These are phyloP conservation scores for Solanum aculeatissimum DNA, from an alignment of 305 asterid genomes.

Conservation along the genomic window DNA sequence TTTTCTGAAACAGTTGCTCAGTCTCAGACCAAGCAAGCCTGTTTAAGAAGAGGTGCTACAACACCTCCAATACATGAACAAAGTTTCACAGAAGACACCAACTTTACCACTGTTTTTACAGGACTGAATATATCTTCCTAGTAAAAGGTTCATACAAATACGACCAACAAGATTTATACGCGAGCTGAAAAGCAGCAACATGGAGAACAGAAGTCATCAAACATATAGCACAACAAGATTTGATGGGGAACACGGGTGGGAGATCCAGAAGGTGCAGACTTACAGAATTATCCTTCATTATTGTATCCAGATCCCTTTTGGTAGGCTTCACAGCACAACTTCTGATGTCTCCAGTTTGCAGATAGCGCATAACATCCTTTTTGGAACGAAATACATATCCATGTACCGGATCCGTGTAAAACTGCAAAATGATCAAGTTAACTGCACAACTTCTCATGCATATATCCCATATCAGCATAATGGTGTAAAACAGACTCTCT, in stretches of 20 bases:
- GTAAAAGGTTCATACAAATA: background rate
- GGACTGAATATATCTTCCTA: background rate
- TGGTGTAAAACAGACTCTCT: background rate
- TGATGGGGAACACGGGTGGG: background rate
- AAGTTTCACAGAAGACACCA: background rate
- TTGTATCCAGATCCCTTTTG: constrained; percentile 6
- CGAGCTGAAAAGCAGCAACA: background rate
- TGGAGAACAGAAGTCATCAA: background rate
- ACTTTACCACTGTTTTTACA: background rate
- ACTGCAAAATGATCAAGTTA: constrained; percentile 33
- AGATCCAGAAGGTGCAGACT: constrained; percentile 10
- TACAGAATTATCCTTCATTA: constrained; percentile 12
- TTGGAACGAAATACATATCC: constrained; percentile 38
- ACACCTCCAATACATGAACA: background rate
- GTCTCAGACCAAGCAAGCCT: background rate
- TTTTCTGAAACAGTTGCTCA: background rate
- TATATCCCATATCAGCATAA: background rate
- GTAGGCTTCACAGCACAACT: constrained; percentile 24
- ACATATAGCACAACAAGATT: background rate
- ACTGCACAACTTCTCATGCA: background rate
- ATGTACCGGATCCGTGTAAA: constrained; percentile 30
- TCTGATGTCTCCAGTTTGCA: constrained; percentile 26
- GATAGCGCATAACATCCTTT: constrained; percentile 30
- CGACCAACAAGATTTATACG: background rate
- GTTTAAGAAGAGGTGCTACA: background rate